These are phyloP conservation scores for Lasiodiplodia theobromae DNA, from an alignment of 2,329 filamentous ascomycete species.

Conservation along the genomic window DNA sequence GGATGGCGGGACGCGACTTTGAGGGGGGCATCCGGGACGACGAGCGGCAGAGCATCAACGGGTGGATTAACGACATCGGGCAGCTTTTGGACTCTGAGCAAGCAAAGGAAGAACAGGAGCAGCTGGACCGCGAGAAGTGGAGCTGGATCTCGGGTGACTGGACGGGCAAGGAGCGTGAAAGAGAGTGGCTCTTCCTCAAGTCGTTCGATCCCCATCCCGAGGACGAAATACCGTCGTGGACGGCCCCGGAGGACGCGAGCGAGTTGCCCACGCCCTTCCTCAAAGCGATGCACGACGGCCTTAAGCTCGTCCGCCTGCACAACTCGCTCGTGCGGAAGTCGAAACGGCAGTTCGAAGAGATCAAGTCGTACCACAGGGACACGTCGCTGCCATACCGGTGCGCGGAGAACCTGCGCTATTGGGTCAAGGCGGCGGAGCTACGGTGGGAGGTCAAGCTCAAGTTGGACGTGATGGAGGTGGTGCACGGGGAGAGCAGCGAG, in stretches of 20 bases:
- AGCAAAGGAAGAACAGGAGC: constrained; percentile 76
- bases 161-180: constrained; percentile 74
- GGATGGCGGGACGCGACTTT: constrained; percentile 89
- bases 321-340: constrained; percentile 88
- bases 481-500: constrained; percentile 72
- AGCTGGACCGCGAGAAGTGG: constrained; percentile 75
- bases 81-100: constrained; percentile 79
- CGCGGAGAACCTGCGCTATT: constrained; percentile 93
- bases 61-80: constrained; percentile 82
- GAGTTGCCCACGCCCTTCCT: constrained; percentile 77
- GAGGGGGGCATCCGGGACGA: constrained; percentile 79
- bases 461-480: constrained; percentile 85
- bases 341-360: constrained; percentile 84
- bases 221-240: constrained; percentile 72
- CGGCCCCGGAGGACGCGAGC: constrained; percentile 58
- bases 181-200: constrained; percentile 81
- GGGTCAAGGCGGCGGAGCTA: constrained; percentile 94
- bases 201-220: constrained; percentile 69
- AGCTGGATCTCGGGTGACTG: constrained; percentile 80
- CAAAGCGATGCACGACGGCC: constrained; percentile 74
- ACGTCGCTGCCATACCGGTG: constrained; percentile 92
- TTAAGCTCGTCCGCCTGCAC: constrained; percentile 84
- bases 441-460: constrained; percentile 86
- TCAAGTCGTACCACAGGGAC: constrained; percentile 89
- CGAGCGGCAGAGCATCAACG: constrained; percentile 76